Percentiles rank a stretch among this genome's conserved stretches.
Evolutionary conservation across 495 filamentous ascomycete genomes (phyloP).

Genomic region (Chaetomium fimeti): DNA sequence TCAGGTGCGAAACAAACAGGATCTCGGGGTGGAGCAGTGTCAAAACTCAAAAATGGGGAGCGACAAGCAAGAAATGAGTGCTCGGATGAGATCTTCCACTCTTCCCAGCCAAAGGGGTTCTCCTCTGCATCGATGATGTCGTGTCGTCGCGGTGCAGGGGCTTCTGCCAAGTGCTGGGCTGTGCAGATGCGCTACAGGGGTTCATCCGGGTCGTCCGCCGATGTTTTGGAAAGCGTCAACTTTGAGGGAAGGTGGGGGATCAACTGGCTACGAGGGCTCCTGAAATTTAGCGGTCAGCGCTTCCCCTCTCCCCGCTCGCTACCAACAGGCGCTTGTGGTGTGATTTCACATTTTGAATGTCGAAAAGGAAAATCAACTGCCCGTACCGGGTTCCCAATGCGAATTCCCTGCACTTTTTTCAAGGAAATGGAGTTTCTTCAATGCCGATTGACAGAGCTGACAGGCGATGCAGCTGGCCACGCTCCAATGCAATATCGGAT

Average conservation of each 20-base stretch:
- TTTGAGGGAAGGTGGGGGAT: background rate
- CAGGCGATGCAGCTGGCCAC: background rate
- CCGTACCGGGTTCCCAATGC: background rate
- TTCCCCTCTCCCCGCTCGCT: background rate
- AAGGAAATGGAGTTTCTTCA: background rate
- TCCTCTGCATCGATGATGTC: background rate
- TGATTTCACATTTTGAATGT: background rate
- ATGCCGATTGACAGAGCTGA: background rate
- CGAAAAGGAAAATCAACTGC: background rate
- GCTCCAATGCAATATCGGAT: background rate
- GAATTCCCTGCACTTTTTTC: background rate
- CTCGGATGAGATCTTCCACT: conserved; percentile 10
- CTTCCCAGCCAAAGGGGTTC: conserved; percentile 1
- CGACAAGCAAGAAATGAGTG: conserved; percentile 12
- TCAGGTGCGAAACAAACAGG: background rate
- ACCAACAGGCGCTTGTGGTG: background rate
- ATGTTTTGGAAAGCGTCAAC: conserved; percentile 4
- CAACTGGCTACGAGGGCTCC: conserved; percentile 12
- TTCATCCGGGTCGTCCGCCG: background rate
- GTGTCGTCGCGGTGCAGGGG: conserved; percentile 10
- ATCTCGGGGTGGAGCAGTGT: conserved; percentile 1
- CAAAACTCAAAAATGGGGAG: conserved; percentile 9
- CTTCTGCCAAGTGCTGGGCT: conserved; percentile 11
- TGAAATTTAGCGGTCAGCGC: conserved; percentile 7
- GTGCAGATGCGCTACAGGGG: conserved; percentile 2